Conservation (phyloP, 2,329 filamentous ascomycete genomes). For the Colletotrichum orchidophilum region DNA sequence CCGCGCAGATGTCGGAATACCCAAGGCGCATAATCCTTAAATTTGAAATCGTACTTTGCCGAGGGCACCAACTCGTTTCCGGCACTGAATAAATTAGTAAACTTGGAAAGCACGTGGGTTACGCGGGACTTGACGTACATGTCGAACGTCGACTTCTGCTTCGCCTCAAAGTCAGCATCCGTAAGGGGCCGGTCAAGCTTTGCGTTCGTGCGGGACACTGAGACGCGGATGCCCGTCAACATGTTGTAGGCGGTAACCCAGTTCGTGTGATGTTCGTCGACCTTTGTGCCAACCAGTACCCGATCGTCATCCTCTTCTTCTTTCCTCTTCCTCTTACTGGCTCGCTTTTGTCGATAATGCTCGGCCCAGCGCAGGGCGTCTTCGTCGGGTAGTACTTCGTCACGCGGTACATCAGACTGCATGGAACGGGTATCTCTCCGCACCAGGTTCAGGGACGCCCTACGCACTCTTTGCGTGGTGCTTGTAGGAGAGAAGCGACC, state of each 20-base stretch:
- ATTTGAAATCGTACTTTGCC: slow-evolving; percentile 99
- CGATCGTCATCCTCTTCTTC: slow-evolving; percentile 93
- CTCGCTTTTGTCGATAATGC: slow-evolving; percentile 89
- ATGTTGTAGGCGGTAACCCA: slow-evolving; percentile 99
- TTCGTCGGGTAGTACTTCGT: slow-evolving; percentile 87
- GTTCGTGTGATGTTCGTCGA: slow-evolving; percentile 96
- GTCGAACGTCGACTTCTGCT: slow-evolving; percentile 98
- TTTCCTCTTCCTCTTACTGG: slow-evolving; percentile 82
- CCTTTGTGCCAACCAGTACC: slow-evolving; percentile 95
- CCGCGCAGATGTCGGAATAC: slow-evolving; percentile 92
- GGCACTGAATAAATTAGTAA: slow-evolving; percentile 67
- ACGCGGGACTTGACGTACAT: slow-evolving; percentile 67
- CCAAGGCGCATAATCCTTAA: slow-evolving; percentile 99
- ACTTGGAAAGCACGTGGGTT: slow-evolving; percentile 16
- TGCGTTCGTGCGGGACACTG: slow-evolving; percentile 94
- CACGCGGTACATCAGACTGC: slow-evolving; percentile 83
- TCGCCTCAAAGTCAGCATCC: slow-evolving; percentile 90
- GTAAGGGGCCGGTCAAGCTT: slow-evolving; percentile 93
- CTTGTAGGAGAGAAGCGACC: slow-evolving; percentile 83
- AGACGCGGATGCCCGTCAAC: slow-evolving; percentile 97
- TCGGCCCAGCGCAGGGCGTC: slow-evolving; percentile 94
- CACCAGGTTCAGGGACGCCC: slow-evolving; percentile 84
- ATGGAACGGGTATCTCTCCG: slow-evolving; percentile 85
- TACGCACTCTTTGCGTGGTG: slow-evolving; percentile 63
- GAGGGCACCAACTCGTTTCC: slow-evolving; percentile 97